phyloP scores from a whole-genome alignment of 805 yeast genomes.

The Torulaspora gathmanii region DNA sequence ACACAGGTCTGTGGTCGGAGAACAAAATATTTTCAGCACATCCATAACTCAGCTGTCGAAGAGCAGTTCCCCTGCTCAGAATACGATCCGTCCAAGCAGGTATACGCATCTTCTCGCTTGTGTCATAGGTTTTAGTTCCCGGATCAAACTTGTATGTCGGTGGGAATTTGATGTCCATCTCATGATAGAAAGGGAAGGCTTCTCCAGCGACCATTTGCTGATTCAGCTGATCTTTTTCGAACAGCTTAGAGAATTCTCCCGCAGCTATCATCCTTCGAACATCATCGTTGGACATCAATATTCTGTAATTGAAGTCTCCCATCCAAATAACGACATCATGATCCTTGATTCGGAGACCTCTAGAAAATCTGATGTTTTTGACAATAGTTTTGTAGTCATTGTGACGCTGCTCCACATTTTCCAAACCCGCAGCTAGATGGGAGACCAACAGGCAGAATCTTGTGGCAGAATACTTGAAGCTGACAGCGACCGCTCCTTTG shows the following conservation, averaged over 20 bases:
- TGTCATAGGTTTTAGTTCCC: slow-evolving; percentile 75
- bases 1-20: slow-evolving; percentile 91
- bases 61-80: slow-evolving; percentile 54
- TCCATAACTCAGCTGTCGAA: slow-evolving; percentile 58
- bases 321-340: slow-evolving; percentile 84
- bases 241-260: slow-evolving; percentile 47
- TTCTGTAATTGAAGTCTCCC: slow-evolving; percentile 91
- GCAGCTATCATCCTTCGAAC: slow-evolving; percentile 54
- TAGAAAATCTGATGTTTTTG: slow-evolving; percentile 62
- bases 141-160: slow-evolving; percentile 96
- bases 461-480: slow-evolving; percentile 61
- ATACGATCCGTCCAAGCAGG: slow-evolving; percentile 99
- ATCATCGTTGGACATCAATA: slow-evolving; percentile 63
- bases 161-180: slow-evolving; percentile 69
- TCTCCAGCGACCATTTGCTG: slow-evolving; percentile 71
- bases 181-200: slow-evolving; percentile 76
- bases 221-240: slow-evolving; percentile 72
- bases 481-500: slow-evolving; percentile 74
- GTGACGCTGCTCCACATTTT: slow-evolving; percentile 76
- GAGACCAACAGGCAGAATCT: slow-evolving; percentile 75
- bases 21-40: slow-evolving; percentile 53
- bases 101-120: slow-evolving; percentile 84
- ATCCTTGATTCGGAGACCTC: slow-evolving; percentile 54
- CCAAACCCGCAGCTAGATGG: slow-evolving; percentile 91
- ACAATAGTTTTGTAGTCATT: slow-evolving; percentile 78